Evolutionary conservation across 345 rosid genomes (phyloP), one percentile per base, ranked within the genome.

Genomic region (Viola odorata): DNA sequence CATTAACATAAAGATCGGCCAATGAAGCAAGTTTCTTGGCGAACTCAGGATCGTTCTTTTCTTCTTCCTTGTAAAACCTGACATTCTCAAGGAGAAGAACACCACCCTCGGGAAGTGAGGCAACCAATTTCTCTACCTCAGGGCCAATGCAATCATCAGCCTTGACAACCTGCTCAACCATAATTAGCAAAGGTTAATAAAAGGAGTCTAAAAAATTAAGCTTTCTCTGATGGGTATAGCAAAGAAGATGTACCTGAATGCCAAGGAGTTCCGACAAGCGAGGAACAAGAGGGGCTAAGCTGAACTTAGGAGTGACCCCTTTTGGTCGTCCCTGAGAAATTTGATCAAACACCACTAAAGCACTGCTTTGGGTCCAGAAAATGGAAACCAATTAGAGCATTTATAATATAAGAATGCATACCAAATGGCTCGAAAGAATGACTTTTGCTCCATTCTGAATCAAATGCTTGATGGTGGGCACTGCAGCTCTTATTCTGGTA

Each of bases 241-340:
- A 23, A 23, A 23, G 32, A 23, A 23, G 2, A 23, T 23, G 32
- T 23, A 23, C 32, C 94, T 88, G 78, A 5, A 85, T 64, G 42
- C 88, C 98, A 64, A 91, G 96, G 55, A 86, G 91, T 76, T 88
- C 91, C 56, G 96, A 88, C 15, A 91, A 70, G 61, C 98, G 83
- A 5, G 91, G 96, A 45, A 85, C 96, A 58, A 91, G 90, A 75
- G 98, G 98, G 79, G 85, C 78, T 84, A 91, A 81, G 69, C 98
- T 91, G 78, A 81, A 91, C 71, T 91, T 91, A 16, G 98, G 95
- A 8, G 95, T 88, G 14, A 86, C 91, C 69, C 98, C 98, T 81
- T 91, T 91, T 14, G 98, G 98, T 36, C 98, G 88, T 53, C 98
- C 98, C 96, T 89, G 32, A 23, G 32, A 23, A 1, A 41, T 38